Evolutionary conservation across 1,139 yeast species (phyloP), one percentile per base, ranked within the genome.

Genomic region (Hemisphaericaspora lyxosophila): DNA sequence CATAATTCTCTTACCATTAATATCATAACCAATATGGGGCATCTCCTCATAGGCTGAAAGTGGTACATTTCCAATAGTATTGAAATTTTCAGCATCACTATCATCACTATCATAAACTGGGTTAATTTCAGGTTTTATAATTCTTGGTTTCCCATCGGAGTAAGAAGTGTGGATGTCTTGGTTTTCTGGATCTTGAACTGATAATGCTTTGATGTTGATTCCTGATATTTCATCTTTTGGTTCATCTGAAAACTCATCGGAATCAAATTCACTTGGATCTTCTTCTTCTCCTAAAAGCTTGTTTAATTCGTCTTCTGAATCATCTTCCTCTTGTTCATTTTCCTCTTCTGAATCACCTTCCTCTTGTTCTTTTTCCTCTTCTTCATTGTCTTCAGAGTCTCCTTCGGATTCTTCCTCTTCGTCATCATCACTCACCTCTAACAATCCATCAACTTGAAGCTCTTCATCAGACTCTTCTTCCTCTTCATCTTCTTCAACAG

Each of bases 1-100:
- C 97, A 94, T 90, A 53, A 92, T 89, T 56, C 98, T 80, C 60
- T 89, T 90, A 55, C 99, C 98, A 60, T 94, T 94, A 54, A 92
- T 89, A 60, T 89, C 94, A 62, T 92, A 92, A 39, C 98, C 98
- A 48, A 92, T 82, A 59, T 94, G 98, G 2, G 98, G 98, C 83
- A 85, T 85, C 60, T 89, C 95, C 39, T 92, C 99, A 59, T 92
- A 92, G 1, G 96, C 97, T 16, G 92, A 78, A 25, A 92, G 57
- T 36, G 98, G 97, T 42, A 92, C 77, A 57, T 92, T 86, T 32
- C 98, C 98, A 49, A 92, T 86, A 5, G 97, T 88, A 62, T 92
- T 92, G 51, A 70, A 68, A 39, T 85, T 82, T 53, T 89, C 97
- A 18, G 72, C 76, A 55, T 90, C 97, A 53, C 90, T 82, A 54